Conservation (phyloP, 331 rosid species). For the Ulmus americana region DNA sequence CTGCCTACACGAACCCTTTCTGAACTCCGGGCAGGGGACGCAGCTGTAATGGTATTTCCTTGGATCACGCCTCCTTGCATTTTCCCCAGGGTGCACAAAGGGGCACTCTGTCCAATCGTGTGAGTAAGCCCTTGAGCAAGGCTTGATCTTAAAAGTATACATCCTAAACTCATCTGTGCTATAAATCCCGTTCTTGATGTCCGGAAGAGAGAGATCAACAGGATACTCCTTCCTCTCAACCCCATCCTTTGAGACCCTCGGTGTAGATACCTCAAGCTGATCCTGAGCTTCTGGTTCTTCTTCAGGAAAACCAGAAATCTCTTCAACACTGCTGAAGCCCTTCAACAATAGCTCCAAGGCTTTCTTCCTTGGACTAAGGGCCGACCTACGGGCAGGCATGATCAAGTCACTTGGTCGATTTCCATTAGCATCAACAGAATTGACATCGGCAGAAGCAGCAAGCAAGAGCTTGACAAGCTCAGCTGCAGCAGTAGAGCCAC, state of each 20-base stretch:
- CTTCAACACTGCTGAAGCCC: slow-evolving; percentile 29
- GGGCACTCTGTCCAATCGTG: slow-evolving; percentile 98
- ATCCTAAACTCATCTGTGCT: slow-evolving; percentile 86
- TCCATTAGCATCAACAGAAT: slow-evolving; percentile 47
- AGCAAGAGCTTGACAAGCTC: slow-evolving; percentile 63
- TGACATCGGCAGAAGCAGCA: slow-evolving; percentile 53
- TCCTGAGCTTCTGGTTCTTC: slow-evolving; percentile 29
- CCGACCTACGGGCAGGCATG: slow-evolving; percentile 8
- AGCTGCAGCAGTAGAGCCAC: slow-evolving; percentile 50
- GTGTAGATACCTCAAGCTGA: slow-evolving; percentile 24
- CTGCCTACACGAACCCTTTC: slow-evolving; percentile 68
- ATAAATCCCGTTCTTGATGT: slow-evolving; percentile 70
- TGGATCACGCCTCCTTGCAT: slow-evolving; percentile 82
- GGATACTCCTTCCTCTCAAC: slow-evolving; percentile 63
- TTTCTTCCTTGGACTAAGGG: slow-evolving; percentile 40
- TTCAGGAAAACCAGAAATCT: slow-evolving; percentile 26
- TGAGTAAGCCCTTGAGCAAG: slow-evolving; percentile 90
- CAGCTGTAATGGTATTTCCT: slow-evolving; percentile 70
- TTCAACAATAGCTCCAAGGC: slow-evolving; percentile 37
- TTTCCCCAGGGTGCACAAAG: slow-evolving; percentile 85
- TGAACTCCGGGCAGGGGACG: slow-evolving; percentile 80
- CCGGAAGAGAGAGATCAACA: slow-evolving; percentile 72
- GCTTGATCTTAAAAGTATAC: slow-evolving; percentile 76
- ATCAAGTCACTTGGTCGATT: slow-evolving; percentile 50
- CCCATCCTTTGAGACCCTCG: slow-evolving; percentile 38